Evolutionary conservation across 2,329 filamentous ascomycete genomes (phyloP).

Genomic region (Saccharata proteae): DNA sequence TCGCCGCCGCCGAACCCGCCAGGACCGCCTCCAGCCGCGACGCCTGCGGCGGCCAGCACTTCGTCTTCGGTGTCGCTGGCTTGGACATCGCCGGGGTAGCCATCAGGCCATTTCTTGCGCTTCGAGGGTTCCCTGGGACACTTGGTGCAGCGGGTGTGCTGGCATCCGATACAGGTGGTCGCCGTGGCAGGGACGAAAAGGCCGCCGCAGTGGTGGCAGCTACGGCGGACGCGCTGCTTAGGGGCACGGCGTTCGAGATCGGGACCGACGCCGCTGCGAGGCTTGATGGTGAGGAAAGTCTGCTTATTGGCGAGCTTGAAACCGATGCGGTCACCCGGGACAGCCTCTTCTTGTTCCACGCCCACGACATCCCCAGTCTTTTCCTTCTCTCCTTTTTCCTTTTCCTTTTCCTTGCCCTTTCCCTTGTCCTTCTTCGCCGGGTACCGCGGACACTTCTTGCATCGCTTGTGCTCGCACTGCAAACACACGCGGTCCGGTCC

Average conservation of each 20-base stretch:
- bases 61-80: constrained; percentile 19
- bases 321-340: too few relatives aligned
- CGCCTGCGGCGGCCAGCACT: too few relatives aligned
- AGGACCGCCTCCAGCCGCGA: too few relatives aligned
- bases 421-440: constrained; percentile 49
- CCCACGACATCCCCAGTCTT: constrained; percentile 13
- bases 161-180: constrained; percentile 56
- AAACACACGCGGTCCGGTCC: constrained; percentile 60
- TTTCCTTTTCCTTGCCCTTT: constrained; percentile 18
- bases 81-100: constrained; percentile 52
- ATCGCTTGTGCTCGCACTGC: constrained; percentile 67
- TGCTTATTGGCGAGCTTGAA: constrained; percentile 18
- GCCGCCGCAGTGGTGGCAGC: constrained; percentile 61
- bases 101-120: constrained; percentile 55
- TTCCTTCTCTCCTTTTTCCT: constrained; percentile 38
- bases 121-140: constrained; percentile 70
- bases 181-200: constrained; percentile 40
- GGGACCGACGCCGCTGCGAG: constrained; percentile 53
- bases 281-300: constrained; percentile 49
- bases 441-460: constrained; percentile 66
- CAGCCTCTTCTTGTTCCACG: constrained; percentile 24
- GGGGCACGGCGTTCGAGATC: constrained; percentile 61
- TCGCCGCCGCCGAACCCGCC: too few relatives aligned
- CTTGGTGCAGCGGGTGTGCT: constrained; percentile 63
- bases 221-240: constrained; percentile 60